These are phyloP conservation scores for Beauveria pseudobassiana DNA, from an alignment of 2,329 filamentous ascomycete species.

Conservation along the genomic window DNA sequence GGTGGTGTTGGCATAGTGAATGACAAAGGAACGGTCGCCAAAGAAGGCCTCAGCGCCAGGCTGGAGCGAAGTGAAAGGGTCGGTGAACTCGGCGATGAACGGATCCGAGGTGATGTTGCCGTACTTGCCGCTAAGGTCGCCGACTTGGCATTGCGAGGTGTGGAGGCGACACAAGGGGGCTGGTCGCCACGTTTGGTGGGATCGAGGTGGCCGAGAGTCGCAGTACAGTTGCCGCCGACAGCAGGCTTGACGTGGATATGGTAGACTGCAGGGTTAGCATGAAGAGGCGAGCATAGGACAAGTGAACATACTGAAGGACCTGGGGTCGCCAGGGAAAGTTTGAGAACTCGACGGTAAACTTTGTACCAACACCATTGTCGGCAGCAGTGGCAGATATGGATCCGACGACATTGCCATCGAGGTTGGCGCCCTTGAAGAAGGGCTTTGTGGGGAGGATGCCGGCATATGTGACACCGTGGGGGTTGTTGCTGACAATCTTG, in stretches of 20 bases:
- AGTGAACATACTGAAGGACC: conserved; percentile 49
- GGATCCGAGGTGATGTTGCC: conserved; percentile 49
- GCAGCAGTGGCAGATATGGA: conserved; percentile 39
- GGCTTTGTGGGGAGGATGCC: conserved; percentile 47
- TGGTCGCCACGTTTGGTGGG: conserved; percentile 58
- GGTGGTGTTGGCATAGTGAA: conserved; percentile 58
- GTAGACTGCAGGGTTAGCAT: conserved; percentile 44
- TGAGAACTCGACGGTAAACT: conserved; percentile 46
- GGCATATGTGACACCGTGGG: conserved; percentile 43
- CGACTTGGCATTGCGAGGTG: conserved; percentile 62
- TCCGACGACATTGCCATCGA: conserved; percentile 48
- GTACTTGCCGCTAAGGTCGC: conserved; percentile 69
- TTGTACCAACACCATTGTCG: conserved; percentile 45
- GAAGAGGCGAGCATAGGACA: neutral
- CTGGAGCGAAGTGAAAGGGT: conserved; percentile 50
- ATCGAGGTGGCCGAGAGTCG: conserved; percentile 61
- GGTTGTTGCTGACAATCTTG: conserved; percentile 46
- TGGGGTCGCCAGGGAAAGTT: no score
- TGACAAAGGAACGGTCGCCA: conserved; percentile 55
- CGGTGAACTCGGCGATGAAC: conserved; percentile 43
- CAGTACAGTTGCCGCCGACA: conserved; percentile 64
- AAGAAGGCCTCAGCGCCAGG: conserved; percentile 49
- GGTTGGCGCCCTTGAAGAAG: conserved; percentile 41
- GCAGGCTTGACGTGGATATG: conserved; percentile 64
- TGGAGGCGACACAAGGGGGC: conserved; percentile 48